phyloP scores from a whole-genome alignment of 2,329 filamentous ascomycete genomes.

The Colletotrichum sp. region DNA sequence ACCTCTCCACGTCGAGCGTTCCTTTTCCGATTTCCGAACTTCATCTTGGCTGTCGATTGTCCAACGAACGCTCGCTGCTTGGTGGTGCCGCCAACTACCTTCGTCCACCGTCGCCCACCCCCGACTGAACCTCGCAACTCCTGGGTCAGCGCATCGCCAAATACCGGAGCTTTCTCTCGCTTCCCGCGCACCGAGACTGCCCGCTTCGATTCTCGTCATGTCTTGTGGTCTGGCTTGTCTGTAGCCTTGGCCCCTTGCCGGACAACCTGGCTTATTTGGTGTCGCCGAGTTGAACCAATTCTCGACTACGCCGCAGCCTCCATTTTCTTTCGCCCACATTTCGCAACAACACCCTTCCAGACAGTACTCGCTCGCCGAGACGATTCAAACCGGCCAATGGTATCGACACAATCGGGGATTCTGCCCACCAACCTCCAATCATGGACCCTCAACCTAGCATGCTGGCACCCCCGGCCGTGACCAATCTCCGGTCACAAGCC shows the following conservation, averaged over 20 bases:
- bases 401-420: conserved; percentile 32
- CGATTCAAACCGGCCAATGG: conserved; percentile 32
- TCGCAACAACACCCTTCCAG: not conserved
- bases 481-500: conserved; percentile 55
- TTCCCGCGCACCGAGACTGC: not conserved
- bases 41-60: not conserved
- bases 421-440: conserved; percentile 31
- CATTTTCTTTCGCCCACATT: not conserved
- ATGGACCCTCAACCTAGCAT: conserved; percentile 52
- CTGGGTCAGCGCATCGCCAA: not conserved
- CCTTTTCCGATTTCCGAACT: not conserved
- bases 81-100: not conserved
- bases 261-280: conserved; percentile 31
- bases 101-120: not conserved
- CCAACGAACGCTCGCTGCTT: not conserved
- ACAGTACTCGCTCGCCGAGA: conserved; percentile 16
- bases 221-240: conserved; percentile 46
- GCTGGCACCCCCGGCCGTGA: conserved; percentile 59
- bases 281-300: conserved; percentile 3
- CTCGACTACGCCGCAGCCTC: not conserved
- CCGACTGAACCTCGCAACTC: not conserved
- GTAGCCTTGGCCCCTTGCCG: conserved; percentile 55
- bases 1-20: not conserved
- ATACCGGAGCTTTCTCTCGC: conserved; percentile 1
- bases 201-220: conserved; percentile 41